A percentile compares a stretch with the other conserved stretches of the same genome.
Evolutionary conservation across 768 basidiomycete species (phyloP).

Genomic region (Dioszegia aurantiaca): DNA sequence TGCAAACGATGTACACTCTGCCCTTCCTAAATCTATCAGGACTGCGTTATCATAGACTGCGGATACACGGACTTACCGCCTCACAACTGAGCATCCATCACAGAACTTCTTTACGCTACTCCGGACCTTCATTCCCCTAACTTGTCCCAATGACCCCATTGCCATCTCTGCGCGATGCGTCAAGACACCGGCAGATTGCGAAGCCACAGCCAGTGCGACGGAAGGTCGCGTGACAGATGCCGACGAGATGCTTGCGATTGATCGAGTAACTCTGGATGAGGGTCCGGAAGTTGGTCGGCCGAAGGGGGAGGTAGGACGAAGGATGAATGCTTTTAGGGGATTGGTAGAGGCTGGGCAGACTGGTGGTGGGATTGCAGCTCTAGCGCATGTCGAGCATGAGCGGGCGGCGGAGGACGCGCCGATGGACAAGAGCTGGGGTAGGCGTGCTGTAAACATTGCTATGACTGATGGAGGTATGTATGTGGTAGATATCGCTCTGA

Average conservation of each 20-base stretch:
- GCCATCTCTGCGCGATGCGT: neutral
- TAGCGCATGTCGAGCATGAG: constrained; percentile 14
- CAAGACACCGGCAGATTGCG: neutral
- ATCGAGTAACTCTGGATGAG: neutral
- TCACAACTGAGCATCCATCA: constrained; percentile 84
- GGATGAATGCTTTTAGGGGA: constrained; percentile 12
- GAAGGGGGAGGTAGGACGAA: constrained; percentile 12
- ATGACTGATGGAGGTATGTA: neutral
- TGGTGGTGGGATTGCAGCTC: constrained; percentile 9
- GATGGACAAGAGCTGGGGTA: neutral
- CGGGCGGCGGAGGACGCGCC: neutral
- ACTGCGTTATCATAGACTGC: neutral
- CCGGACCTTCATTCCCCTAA: constrained; percentile 86
- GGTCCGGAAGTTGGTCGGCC: constrained; percentile 1
- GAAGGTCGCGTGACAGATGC: neutral
- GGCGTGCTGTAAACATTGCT: neutral
- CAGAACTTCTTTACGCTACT: constrained; percentile 92
- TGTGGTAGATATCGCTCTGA: neutral
- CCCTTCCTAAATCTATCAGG: constrained; percentile 64
- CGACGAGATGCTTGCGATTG: neutral
- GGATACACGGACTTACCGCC: constrained; percentile 49
- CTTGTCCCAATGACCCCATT: constrained; percentile 18
- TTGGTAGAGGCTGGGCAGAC: constrained; percentile 11
- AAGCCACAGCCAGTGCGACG: neutral
- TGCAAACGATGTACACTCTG: constrained; percentile 85